Percentiles rank a stretch among this genome's conserved stretches.
Evolutionary conservation across 352 stramenopile species (phyloP).

Genomic region (Phytophthora citricola): DNA sequence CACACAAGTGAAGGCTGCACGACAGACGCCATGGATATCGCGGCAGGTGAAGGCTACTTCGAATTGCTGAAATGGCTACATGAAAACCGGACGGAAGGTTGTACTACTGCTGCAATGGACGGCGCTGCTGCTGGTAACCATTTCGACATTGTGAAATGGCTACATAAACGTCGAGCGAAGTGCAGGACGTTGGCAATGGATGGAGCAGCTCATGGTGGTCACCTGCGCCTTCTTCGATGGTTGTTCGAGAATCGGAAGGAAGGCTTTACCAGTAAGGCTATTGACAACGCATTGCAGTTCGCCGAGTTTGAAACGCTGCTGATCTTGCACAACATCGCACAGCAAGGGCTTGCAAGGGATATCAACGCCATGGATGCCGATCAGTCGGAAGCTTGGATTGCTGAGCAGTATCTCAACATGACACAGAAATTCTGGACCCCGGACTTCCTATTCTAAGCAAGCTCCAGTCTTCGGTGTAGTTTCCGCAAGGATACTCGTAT

Average conservation of each 20-base stretch:
- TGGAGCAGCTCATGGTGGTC: conserved; percentile 3
- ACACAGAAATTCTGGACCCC: neutral
- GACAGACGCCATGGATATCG: neutral
- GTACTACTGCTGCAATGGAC: conserved; percentile 15
- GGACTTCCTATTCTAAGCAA: neutral
- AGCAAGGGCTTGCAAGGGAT: neutral
- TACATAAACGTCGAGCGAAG: conserved; percentile 5
- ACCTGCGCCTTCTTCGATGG: conserved; percentile 13
- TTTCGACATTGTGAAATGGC: conserved; percentile 13
- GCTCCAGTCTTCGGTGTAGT: neutral
- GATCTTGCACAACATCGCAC: conserved; percentile 13
- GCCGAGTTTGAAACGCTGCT: conserved; percentile 2
- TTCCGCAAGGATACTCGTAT: no score
- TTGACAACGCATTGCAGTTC: no score
- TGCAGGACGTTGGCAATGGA: conserved; percentile 16
- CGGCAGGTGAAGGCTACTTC: conserved; percentile 1
- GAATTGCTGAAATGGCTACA: conserved; percentile 14
- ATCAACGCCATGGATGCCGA: conserved; percentile 10
- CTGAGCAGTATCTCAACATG: neutral
- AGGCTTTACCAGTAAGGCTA: conserved; percentile 9
- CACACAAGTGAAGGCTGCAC: conserved; percentile 18
- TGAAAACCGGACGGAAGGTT: conserved; percentile 14
- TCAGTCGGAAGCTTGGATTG: conserved; percentile 3
- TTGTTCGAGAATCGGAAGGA: conserved; percentile 17
- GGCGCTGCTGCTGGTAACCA: conserved; percentile 1